Base-by-base conservation (phyloP, 495 filamentous ascomycete genomes). In the Neurospora sp. region DNA sequence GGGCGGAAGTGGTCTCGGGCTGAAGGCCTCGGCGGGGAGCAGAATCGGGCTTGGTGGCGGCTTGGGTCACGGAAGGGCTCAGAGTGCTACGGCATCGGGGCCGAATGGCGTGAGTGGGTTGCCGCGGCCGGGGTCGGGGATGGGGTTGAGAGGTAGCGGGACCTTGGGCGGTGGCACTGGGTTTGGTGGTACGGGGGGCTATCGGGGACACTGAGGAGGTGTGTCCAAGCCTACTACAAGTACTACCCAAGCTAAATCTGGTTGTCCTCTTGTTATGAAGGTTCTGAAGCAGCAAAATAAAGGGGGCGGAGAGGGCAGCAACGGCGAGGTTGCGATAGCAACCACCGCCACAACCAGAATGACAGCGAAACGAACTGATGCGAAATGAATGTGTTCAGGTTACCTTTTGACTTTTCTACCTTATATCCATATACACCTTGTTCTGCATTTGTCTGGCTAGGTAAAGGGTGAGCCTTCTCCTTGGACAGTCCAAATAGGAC, bases 91-190 rank as follows among this genome's bases (percentile, higher is more conserved):
- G 20, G 81, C 54, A 62, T 27, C 54, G 12, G 54, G 54, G 14
- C 23, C 23, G 1, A 62, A 62, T 62, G 54, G 54, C 27, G 54
- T 81, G 14, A 82, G 81, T 71, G 85, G 84, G 16, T 66, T 86
- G 74, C 79, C 81, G 40, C 76, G 85, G 73, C 84, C 84, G 20
- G 80, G 81, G 70, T 83, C 82, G 71, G 84, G 82, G 38, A 62
- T 76, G 75, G 79, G 79, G 38, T 70, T 86, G 85, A 71, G 87
- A 39, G 86, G 72, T 18, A 71, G 86, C 72, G 89, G 90, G 46
- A 90, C 92, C 91, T 92, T 81, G 90, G 92, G 82, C 86, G 88
- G 80, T 92, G 91, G 90, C 90, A 89, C 71, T 84, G 86, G 73
- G 73, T 77, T 82, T 27, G 79, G 54, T 74, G 71, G 69, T 70